phyloP scores from a whole-genome alignment of 805 yeast species.

The Citeromyces matritensis region DNA sequence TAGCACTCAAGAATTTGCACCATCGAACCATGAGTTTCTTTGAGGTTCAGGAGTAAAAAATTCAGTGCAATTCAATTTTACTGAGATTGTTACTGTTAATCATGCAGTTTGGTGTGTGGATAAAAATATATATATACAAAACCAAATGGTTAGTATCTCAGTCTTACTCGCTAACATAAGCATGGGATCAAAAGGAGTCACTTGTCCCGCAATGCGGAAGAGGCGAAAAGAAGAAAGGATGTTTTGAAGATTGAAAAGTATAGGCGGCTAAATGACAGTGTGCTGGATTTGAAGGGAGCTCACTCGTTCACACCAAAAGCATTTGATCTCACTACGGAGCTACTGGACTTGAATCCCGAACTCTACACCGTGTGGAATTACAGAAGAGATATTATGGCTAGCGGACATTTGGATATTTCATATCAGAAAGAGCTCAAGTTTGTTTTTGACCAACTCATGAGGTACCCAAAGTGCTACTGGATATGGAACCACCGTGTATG shows the following conservation, averaged over 20 bases:
- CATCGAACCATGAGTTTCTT: too few species aligned
- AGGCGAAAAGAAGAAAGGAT: constrained; percentile 40
- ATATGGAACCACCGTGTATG: constrained; percentile 90
- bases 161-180: constrained; percentile 9
- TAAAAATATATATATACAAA: not conserved
- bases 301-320: constrained; percentile 5
- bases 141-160: not conserved
- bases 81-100: too few species aligned
- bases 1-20: too few species aligned
- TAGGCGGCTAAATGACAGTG: constrained; percentile 22
- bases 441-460: constrained; percentile 38
- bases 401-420: constrained; percentile 18
- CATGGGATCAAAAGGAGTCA: constrained; percentile 60
- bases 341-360: constrained; percentile 68
- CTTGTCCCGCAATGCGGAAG: constrained; percentile 38
- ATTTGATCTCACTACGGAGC: constrained; percentile 29
- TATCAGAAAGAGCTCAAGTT: constrained; percentile 42
- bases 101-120: not conserved
- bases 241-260: constrained; percentile 43
- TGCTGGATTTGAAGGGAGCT: constrained; percentile 14
- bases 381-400: constrained; percentile 53
- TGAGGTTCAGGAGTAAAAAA: too few species aligned
- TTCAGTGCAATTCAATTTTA: too few species aligned
- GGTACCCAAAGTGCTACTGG: constrained; percentile 88
- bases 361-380: constrained; percentile 83